Base-by-base conservation (phyloP, 495 filamentous ascomycete species). In the Lophiostoma macrostomum region DNA sequence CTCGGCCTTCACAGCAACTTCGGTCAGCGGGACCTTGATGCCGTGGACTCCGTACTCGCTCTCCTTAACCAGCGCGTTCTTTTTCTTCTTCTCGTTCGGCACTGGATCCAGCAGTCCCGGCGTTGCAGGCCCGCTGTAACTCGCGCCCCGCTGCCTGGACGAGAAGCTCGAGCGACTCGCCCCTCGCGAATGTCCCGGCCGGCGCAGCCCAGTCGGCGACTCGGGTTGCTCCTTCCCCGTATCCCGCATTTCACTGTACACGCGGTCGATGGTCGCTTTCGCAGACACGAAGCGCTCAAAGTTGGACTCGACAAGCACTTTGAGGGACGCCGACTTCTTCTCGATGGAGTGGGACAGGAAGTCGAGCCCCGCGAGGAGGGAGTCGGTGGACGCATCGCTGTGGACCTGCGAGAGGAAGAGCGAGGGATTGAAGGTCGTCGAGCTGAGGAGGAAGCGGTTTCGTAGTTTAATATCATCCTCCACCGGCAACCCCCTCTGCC, bases 271-370 rank as follows among this genome's bases (percentile, higher is more conserved):
- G 5, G 90, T 96, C 3, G 89, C 86, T 67, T 98, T 98, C 5
- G 94, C 93, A 10, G 86, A 82, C 27, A 98, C 91, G 69, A 98
- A 98, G 27, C 90, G 84, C 71, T 98, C 94, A 63, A 98, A 98
- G 64, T 98, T 97, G 24, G 86, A 88, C 69, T 98, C 93, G 20
- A 98, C 93, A 3, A 98, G 77, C 1, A 94, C 86, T 67, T 98
- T 98, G 29, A 98, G 72, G 4, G 90, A 94, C 0, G 90, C 93
- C 0, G 90, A 95, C 64, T 98, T 98, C 66, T 97, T 88, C 60
- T 97, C 93, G 59, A 98, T 98, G 0, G 91, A 96, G 42, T 76
- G 77, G 4, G 88, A 90, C 3, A 98, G 78, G 38, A 85, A 79
- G 30, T 93, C 83, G 8, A 97, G 79, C 2, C 93, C 93, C 20